phyloP scores from a whole-genome alignment of 345 rosid species.

The Rhizophora apiculata region DNA sequence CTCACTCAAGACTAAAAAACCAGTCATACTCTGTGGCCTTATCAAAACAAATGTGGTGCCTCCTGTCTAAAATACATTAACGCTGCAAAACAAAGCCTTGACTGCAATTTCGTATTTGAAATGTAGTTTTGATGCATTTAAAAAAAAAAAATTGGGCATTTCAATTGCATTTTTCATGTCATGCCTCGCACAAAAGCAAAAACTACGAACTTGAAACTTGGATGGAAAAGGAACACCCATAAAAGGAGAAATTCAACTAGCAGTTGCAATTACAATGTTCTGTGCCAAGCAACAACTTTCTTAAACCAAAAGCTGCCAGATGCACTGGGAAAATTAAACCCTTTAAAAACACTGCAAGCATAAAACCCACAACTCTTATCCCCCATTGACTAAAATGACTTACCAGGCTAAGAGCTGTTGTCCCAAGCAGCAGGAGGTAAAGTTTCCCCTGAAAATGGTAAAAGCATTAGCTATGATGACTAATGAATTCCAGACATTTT shows the following conservation, averaged over 20 bases:
- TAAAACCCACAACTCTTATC: not conserved
- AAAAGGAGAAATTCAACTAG: not conserved
- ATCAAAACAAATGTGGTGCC: not conserved
- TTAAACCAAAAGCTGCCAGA: not conserved
- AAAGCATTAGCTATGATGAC: constrained; percentile 8
- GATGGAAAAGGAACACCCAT: not conserved
- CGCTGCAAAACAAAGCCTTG: not conserved
- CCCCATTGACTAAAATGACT: constrained; percentile 3
- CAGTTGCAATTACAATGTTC: not conserved
- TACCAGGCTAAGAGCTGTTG: constrained; percentile 91
- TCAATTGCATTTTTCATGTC: not conserved
- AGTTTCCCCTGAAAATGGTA: constrained; percentile 61
- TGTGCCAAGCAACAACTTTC: not conserved
- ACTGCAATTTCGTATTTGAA: too few relatives aligned
- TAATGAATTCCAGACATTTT: not conserved
- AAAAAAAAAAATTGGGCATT: not conserved
- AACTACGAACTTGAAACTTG: not conserved
- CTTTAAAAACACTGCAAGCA: not conserved
- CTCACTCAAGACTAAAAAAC: too few relatives aligned
- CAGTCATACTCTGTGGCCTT: not conserved
- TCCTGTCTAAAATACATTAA: not conserved
- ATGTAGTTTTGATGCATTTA: too few relatives aligned
- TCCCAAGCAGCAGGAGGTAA: constrained; percentile 88
- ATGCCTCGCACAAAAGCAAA: not conserved
- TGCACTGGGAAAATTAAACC: not conserved